These are phyloP conservation scores for Myxozyma nipponensis DNA, from an alignment of 805 yeast species.

Conservation along the genomic window DNA sequence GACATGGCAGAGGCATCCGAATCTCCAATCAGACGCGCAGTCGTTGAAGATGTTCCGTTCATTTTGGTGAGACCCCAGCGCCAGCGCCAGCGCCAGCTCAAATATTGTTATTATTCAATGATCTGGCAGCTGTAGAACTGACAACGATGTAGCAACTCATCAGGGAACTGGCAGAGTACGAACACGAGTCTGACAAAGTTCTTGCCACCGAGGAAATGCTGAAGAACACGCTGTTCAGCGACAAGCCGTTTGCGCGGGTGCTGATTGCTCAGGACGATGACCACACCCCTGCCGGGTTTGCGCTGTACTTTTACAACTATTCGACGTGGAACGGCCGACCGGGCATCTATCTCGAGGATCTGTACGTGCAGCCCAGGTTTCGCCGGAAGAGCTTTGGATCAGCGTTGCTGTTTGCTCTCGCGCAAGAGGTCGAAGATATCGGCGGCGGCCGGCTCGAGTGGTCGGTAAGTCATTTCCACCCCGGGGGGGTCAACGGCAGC, in stretches of 20 bases:
- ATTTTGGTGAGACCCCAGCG: slow-evolving; percentile 12
- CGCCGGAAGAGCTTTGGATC: slow-evolving; percentile 20
- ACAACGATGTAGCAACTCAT: slow-evolving; percentile 12
- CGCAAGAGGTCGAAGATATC: slow-evolving; percentile 20
- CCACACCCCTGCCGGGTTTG: slow-evolving; percentile 35
- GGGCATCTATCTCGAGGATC: slow-evolving; percentile 27
- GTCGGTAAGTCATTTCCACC: slow-evolving; percentile 13
- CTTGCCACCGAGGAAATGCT: slow-evolving; percentile 25
- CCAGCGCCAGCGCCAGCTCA: not conserved
- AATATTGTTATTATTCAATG: not conserved
- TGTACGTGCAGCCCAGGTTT: slow-evolving; percentile 25
- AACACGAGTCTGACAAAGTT: slow-evolving; percentile 23
- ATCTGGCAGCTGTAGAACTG: too few relatives aligned
- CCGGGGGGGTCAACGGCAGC: not conserved
- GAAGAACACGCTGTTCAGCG: slow-evolving; percentile 18
- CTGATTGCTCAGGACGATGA: slow-evolving; percentile 25
- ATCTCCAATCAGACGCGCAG: slow-evolving; percentile 19
- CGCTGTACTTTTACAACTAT: slow-evolving; percentile 28
- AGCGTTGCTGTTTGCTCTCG: slow-evolving; percentile 23
- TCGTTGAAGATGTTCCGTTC: slow-evolving; percentile 23
- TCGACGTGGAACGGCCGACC: slow-evolving; percentile 30
- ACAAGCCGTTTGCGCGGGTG: slow-evolving; percentile 18
- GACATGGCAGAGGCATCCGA: not conserved
- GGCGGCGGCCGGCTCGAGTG: slow-evolving; percentile 28
- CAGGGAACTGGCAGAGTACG: slow-evolving; percentile 24